phyloP scores from a whole-genome alignment of 2,329 filamentous ascomycete species.

The Neophaeococcomyces aloes region DNA sequence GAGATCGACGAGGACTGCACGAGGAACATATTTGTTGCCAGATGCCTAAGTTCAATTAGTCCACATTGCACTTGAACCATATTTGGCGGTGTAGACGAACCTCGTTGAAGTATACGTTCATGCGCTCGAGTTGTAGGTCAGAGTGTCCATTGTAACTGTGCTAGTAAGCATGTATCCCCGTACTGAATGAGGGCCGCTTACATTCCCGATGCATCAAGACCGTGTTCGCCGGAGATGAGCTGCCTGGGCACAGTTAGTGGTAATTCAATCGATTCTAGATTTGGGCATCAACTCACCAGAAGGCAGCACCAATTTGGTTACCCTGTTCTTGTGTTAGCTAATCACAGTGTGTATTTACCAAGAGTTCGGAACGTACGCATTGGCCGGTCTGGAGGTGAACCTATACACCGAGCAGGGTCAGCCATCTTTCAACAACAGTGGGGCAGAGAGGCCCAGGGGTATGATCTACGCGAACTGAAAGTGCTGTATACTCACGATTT shows the following conservation, averaged over 20 bases:
- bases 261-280: conserved; percentile 12
- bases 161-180: not conserved
- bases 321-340: conserved; percentile 47
- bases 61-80: conserved; percentile 4
- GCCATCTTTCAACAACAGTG: conserved; percentile 33
- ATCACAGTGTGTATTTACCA: not conserved
- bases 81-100: conserved; percentile 34
- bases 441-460: conserved; percentile 27
- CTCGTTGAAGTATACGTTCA: conserved; percentile 99
- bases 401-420: conserved; percentile 54
- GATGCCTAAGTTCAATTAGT: conserved; percentile 57
- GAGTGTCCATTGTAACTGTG: conserved; percentile 90
- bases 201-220: conserved; percentile 94
- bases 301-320: conserved; percentile 99
- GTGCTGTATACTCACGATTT: conserved; percentile 51
- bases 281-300: conserved; percentile 58
- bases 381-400: conserved; percentile 99
- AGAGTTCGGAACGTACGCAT: conserved; percentile 59
- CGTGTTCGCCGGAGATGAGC: conserved; percentile 81
- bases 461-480: conserved; percentile 29
- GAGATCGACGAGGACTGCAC: conserved; percentile 97
- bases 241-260: conserved; percentile 49
- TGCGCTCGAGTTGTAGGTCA: conserved; percentile 97
- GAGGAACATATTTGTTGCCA: conserved; percentile 98
- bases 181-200: conserved; percentile 42